Evolutionary conservation across 495 filamentous ascomycete species (phyloP).

Genomic region (Neurospora pannonica): DNA sequence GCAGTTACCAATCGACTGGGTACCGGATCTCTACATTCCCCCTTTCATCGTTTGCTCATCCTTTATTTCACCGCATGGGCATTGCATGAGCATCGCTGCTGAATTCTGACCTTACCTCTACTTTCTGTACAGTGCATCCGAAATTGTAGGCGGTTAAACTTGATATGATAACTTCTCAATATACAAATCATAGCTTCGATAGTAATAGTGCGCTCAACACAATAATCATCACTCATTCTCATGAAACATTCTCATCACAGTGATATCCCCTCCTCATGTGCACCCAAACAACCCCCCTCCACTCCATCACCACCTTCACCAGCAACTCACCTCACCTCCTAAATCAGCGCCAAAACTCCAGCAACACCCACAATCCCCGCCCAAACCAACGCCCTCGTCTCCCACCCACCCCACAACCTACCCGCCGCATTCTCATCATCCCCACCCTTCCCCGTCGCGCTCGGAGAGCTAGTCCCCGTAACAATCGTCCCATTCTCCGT

Average conservation of each 20-base stretch:
- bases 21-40: background rate
- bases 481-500: slow-evolving; percentile 13
- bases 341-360: background rate
- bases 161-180: background rate
- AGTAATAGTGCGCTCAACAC: background rate
- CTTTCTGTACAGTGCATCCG: background rate
- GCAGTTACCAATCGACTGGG: background rate
- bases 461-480: slow-evolving; percentile 2
- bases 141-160: too few species aligned
- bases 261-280: background rate
- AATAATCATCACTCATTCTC: background rate
- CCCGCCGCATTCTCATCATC: background rate
- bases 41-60: background rate
- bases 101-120: background rate
- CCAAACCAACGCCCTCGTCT: background rate
- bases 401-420: background rate
- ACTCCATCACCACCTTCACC: background rate
- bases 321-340: background rate
- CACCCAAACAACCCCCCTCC: background rate
- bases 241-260: background rate
- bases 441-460: background rate
- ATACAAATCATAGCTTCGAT: background rate
- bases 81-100: background rate
- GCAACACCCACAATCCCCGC: background rate
- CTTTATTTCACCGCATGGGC: background rate